Evolutionary conservation across 371 early-diverging fungal genomes (phyloP).

Genomic region (Mucor racemosus): DNA sequence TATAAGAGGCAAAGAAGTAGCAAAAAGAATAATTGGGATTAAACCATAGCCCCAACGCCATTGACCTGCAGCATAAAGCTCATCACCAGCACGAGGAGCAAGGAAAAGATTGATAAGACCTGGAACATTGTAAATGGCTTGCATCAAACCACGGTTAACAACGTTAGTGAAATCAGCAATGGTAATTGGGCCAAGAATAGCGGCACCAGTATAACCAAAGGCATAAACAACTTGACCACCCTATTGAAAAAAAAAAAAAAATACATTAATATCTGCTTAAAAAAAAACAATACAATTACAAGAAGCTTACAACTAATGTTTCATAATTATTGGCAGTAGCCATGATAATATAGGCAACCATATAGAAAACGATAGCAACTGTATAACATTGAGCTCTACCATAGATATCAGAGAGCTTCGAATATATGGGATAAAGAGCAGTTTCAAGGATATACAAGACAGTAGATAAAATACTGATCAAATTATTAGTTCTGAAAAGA

Average conservation of each 20-base stretch:
- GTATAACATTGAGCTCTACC: conserved; percentile 34
- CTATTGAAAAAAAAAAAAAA: conserved; percentile 25
- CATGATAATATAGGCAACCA: conserved; percentile 26
- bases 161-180: conserved; percentile 45
- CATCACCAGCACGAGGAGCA: conserved; percentile 34
- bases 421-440: conserved; percentile 31
- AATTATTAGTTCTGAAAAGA: conserved; percentile 19
- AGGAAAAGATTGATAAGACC: conserved; percentile 34
- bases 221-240: conserved; percentile 44
- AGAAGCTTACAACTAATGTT: conserved; percentile 18
- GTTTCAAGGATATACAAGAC: conserved; percentile 33
- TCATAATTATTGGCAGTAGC: conserved; percentile 26
- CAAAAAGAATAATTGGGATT: conserved; percentile 25
- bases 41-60: conserved; percentile 38
- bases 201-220: conserved; percentile 40
- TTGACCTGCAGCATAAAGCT: conserved; percentile 12
- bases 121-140: conserved; percentile 39
- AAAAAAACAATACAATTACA: no score
- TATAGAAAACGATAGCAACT: conserved; percentile 25
- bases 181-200: conserved; percentile 38
- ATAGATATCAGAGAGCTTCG: conserved; percentile 37
- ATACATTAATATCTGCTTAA: no score
- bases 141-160: conserved; percentile 42
- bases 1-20: conserved; percentile 26
- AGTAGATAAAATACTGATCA: conserved; percentile 17